Conservation (phyloP, 2,329 filamentous ascomycete species). For the Elsinoe ampelina region DNA sequence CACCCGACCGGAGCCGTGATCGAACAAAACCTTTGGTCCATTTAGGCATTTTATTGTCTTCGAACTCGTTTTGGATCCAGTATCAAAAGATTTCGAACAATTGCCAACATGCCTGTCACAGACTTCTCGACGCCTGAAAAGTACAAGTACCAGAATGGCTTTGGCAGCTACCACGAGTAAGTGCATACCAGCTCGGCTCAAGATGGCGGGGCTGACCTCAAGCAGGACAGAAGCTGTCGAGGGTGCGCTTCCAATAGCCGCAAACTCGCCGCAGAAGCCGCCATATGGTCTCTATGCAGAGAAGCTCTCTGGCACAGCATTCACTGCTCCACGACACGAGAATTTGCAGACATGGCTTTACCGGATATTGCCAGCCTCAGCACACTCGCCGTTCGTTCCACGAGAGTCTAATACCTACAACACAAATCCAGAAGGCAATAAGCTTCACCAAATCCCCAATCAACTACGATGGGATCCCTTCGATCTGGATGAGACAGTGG, state of each 20-base stretch:
- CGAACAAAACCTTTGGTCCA: background rate
- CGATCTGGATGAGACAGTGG: constrained; percentile 58
- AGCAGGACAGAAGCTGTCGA: constrained; percentile 64
- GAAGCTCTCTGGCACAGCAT: constrained; percentile 52
- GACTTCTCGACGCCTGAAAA: constrained; percentile 54
- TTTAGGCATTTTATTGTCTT: no score
- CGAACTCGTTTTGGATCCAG: background rate
- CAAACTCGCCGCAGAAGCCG: constrained; percentile 75
- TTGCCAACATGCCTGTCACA: constrained; percentile 50
- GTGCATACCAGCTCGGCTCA: constrained; percentile 22
- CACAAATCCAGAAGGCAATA: constrained; percentile 42
- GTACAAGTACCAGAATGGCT: constrained; percentile 72
- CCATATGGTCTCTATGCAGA: constrained; percentile 74
- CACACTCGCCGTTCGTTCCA: constrained; percentile 45
- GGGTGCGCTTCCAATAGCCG: constrained; percentile 62
- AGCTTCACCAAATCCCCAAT: constrained; percentile 67
- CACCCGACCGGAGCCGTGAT: background rate
- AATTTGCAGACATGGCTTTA: constrained; percentile 54
- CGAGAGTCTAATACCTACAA: constrained; percentile 41
- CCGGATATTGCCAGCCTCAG: constrained; percentile 49
- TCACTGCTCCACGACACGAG: constrained; percentile 47
- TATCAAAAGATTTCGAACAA: background rate
- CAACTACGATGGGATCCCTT: constrained; percentile 75
- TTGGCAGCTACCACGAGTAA: constrained; percentile 68
- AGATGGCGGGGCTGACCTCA: constrained; percentile 9